Evolutionary conservation across 352 stramenopile genomes (phyloP), one percentile per base, ranked within the genome.

Genomic region (Phytopythium kandeliae): DNA sequence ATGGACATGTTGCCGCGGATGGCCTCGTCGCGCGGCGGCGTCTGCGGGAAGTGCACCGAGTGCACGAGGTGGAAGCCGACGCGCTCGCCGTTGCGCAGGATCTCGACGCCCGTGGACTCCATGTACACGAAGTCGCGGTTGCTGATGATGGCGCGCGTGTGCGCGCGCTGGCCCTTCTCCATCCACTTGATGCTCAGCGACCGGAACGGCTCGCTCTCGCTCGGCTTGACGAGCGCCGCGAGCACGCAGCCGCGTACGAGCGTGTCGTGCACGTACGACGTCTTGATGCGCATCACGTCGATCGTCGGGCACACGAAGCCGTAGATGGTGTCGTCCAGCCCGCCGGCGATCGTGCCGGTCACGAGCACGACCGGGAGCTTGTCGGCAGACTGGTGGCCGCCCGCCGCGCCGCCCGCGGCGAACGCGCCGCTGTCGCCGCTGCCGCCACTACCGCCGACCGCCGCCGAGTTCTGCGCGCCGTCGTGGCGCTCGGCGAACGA

Each of bases 1-100:
- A 81, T 60, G 5, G 78, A 84, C 40, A 75, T 67, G 48, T 78
- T 79, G 19, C 65, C 76, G 33, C 78, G 75, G 33, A 70, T 63
- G 26, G 69, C 64, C 3, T 46, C 46, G 1, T 65, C 48, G 8
- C 82, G 51, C 8, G 58, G 44, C 1, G 69, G 73, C 3, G 75
- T 71, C 30, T 85, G 62, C 0, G 62, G 69, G 28, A 78, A 75
- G 25, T 75, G 60, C 9, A 78, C 50, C n/a, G 62, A 73, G 45
- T 78, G 69, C 1, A 67, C 54, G 16, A 73, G 58, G 42, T 73
- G 69, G 44, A 69, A 78, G 6, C 69, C 69, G 2, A 78, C 67
- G 5, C 69, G 69, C 43, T 78, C 62, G 2, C 65, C 68, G 25
- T 74, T 72, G 22, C 53, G 52, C 5, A 71, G 61, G 7, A 26